Evolutionary conservation across 768 basidiomycete genomes (phyloP).

Genomic region (Lactifluus pinguis): DNA sequence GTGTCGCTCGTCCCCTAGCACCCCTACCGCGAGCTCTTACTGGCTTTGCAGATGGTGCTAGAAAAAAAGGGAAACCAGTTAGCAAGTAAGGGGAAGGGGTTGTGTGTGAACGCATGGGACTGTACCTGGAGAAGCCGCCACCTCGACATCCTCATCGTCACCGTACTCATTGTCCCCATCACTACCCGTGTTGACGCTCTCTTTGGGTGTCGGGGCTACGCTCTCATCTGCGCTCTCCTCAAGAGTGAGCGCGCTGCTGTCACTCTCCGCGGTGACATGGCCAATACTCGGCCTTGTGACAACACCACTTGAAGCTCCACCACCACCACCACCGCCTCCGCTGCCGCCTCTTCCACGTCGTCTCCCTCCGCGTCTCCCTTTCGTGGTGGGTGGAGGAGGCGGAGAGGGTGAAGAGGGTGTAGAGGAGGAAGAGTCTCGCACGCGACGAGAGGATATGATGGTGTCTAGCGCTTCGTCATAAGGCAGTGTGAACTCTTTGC

Average conservation of each 20-base stretch:
- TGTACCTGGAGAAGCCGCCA: slow-evolving; percentile 17
- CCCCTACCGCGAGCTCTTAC: slow-evolving; percentile 12
- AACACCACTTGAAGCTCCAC: not conserved
- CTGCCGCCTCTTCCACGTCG: slow-evolving; percentile 32
- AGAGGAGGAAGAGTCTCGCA: slow-evolving; percentile 51
- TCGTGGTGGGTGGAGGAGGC: slow-evolving; percentile 17
- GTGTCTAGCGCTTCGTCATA: slow-evolving; percentile 51
- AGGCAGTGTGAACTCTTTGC: slow-evolving; percentile 56
- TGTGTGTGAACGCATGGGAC: no score
- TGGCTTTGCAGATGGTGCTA: slow-evolving; percentile 12
- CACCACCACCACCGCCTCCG: not conserved
- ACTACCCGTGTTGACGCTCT: slow-evolving; percentile 61
- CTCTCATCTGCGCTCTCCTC: slow-evolving; percentile 79
- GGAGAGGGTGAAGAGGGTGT: slow-evolving; percentile 38
- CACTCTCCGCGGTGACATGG: slow-evolving; percentile 73
- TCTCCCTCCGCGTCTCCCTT: slow-evolving; percentile 28
- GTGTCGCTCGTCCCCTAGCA: slow-evolving; percentile 2
- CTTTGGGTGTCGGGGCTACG: slow-evolving; percentile 47
- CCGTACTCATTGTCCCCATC: slow-evolving; percentile 59
- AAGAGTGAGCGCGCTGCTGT: slow-evolving; percentile 75
- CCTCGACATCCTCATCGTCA: slow-evolving; percentile 54
- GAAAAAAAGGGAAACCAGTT: not conserved
- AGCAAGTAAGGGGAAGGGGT: not conserved
- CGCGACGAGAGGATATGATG: slow-evolving; percentile 52
- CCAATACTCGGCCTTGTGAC: slow-evolving; percentile 48